Evolutionary conservation across 768 basidiomycete genomes (phyloP), one percentile per base, ranked within the genome.

Genomic region (Agrocybe chaxingu): DNA sequence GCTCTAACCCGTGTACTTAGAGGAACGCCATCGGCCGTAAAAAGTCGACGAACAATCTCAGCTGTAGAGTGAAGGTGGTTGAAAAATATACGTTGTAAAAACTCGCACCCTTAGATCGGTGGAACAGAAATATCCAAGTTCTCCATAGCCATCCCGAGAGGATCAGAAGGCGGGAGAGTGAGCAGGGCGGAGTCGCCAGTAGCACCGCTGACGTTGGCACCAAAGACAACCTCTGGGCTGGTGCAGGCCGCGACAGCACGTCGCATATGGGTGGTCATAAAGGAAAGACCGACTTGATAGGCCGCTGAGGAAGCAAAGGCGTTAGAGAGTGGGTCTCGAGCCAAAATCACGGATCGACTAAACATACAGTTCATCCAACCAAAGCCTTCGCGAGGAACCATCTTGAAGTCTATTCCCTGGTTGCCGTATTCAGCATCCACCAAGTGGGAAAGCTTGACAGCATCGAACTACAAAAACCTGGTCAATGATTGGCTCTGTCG

Each of bases 341-440:
- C 29, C 11, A 42, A 13, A 48, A 32, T 35, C 32, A 30, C 8
- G 29, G n/a, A 42, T n/a, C 37, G 11, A 31, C n/a, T 18, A 11
- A 41, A 72, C 85, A 53, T 60, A 92, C 92, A 78, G 55, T 96
- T 96, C 89, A 94, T 97, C 96, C 94, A 98, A 7, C 96, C 96
- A 64, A 98, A 99, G 48, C 96, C 96, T 70, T 98, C 96, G 10
- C 94, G 81, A 44, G 95, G 95, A 39, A 98, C 89, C 80, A 95
- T 85, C 73, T 95, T 92, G 75, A 99, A 99, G 73, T 99, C 96
- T 58, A 96, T 79, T 43, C 96, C 96, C 64, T 94, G 92, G 66
- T 94, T 94, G 7, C 93, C 89, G 60, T 98, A 98, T 72, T 98
- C 96, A 40, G 96, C 97, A 62, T 96, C 95, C 5, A 99, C 95